Evolutionary conservation across 768 basidiomycete genomes (phyloP).

Genomic region (Coprinopsis marcescibilis): DNA sequence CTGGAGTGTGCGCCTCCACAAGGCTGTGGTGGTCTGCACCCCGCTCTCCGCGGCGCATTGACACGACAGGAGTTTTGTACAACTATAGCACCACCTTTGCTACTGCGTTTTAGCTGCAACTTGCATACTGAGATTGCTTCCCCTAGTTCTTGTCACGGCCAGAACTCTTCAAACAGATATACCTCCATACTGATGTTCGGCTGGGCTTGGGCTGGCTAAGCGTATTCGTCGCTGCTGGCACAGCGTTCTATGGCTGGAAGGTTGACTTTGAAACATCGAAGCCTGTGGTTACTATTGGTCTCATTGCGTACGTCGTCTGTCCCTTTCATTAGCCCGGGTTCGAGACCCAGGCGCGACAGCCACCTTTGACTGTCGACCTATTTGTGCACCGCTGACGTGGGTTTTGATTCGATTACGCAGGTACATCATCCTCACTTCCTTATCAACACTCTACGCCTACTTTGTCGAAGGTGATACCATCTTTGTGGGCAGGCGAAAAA

Average conservation of each 20-base stretch:
- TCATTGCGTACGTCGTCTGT: slow-evolving; percentile 57
- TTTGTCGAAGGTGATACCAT: slow-evolving; percentile 80
- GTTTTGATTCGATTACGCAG: too few relatives aligned
- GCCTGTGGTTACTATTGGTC: slow-evolving; percentile 69
- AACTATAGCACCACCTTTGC: too few relatives aligned
- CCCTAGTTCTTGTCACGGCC: slow-evolving; percentile 78
- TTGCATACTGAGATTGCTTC: too few relatives aligned
- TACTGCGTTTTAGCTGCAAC: too few relatives aligned
- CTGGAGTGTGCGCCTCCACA: too few relatives aligned
- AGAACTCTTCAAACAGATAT: slow-evolving; percentile 78
- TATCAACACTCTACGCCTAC: slow-evolving; percentile 79
- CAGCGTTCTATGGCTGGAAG: slow-evolving; percentile 81
- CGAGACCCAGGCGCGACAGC: background rate
- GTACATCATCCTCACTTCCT: slow-evolving; percentile 65
- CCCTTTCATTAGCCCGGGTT: background rate
- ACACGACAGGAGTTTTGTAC: too few relatives aligned
- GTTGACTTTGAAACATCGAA: slow-evolving; percentile 89
- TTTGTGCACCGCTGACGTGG: too few relatives aligned
- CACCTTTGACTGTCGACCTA: too few relatives aligned
- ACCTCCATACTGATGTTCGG: slow-evolving; percentile 85
- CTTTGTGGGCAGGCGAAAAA: slow-evolving; percentile 87
- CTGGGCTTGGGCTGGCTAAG: slow-evolving; percentile 83
- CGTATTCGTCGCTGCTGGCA: slow-evolving; percentile 75
- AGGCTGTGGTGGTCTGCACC: too few relatives aligned
- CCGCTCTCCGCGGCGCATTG: too few relatives aligned